A percentile compares a stretch with the other conserved stretches of the same genome.
phyloP scores from a whole-genome alignment of 2,329 filamentous ascomycete genomes.

The Aspergillus fructus region DNA sequence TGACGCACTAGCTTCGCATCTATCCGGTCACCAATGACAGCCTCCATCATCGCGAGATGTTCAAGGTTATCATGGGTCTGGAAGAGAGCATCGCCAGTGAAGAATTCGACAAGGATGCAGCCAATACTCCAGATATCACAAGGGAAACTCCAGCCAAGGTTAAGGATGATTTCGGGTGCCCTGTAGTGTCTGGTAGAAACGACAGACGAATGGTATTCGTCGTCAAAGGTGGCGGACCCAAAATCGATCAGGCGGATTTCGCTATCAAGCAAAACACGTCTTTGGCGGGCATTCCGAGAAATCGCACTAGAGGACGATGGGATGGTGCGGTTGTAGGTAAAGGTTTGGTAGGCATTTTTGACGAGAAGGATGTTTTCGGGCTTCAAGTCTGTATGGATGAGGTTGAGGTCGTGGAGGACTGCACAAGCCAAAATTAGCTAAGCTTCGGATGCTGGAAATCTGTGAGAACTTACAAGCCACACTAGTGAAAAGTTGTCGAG shows the following conservation, averaged over 20 bases:
- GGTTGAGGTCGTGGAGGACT: conserved; percentile 95
- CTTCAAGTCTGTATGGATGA: conserved; percentile 85
- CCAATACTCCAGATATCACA: conserved; percentile 71
- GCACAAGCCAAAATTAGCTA: conserved; percentile 26
- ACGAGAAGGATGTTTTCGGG: conserved; percentile 68
- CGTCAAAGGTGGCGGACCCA: conserved; percentile 66
- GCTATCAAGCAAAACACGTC: conserved; percentile 63
- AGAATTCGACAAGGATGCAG: conserved; percentile 68
- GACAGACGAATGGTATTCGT: conserved; percentile 68
- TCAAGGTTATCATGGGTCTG: conserved; percentile 69
- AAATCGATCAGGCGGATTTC: conserved; percentile 69
- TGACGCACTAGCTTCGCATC: conserved; percentile 56
- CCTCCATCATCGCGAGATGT: conserved; percentile 69
- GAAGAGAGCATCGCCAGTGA: conserved; percentile 67
- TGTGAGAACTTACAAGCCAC: conserved; percentile 80
- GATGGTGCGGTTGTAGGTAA: conserved; percentile 67
- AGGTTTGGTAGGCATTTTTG: conserved; percentile 65
- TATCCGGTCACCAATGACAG: conserved; percentile 57
- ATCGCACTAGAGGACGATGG: conserved; percentile 63
- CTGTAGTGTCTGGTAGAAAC: conserved; percentile 67
- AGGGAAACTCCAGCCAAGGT: conserved; percentile 66
- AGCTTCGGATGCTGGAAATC: not conserved
- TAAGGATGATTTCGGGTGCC: conserved; percentile 66
- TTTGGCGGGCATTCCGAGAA: conserved; percentile 58
- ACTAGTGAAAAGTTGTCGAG: conserved; percentile 92